phyloP scores from a whole-genome alignment of 2,329 filamentous ascomycete genomes.

The Juglanconis sp. region DNA sequence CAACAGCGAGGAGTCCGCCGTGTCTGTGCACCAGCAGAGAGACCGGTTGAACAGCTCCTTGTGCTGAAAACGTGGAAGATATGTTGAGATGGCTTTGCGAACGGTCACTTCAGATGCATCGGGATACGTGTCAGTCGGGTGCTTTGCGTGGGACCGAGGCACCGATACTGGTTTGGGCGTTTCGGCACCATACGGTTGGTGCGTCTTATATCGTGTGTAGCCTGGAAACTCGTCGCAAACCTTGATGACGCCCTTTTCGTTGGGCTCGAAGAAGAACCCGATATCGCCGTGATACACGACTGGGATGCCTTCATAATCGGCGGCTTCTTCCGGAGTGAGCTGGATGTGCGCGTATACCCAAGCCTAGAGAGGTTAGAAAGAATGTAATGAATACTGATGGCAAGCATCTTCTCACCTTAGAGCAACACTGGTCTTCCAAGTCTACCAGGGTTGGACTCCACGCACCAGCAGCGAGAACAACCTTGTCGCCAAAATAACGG shows the following conservation, averaged over 20 bases:
- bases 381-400: too few relatives aligned
- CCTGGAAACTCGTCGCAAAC: constrained; percentile 38
- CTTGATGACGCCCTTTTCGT: constrained; percentile 36
- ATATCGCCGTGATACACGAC: constrained; percentile 45
- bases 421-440: constrained; percentile 35
- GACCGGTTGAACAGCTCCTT: constrained; percentile 30
- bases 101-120: constrained; percentile 30
- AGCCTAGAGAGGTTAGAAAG: constrained; percentile 25
- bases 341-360: constrained; percentile 46
- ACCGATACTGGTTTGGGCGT: constrained; percentile 28
- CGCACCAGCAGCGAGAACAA: constrained; percentile 40
- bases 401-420: constrained; percentile 24
- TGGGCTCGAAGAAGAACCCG: constrained; percentile 49
- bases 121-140: constrained; percentile 35
- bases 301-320: constrained; percentile 37
- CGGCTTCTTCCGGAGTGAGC: constrained; percentile 37
- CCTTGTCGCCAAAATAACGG: constrained; percentile 39
- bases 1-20: constrained; percentile 30
- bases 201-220: constrained; percentile 34
- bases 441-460: constrained; percentile 35
- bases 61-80: constrained; percentile 27
- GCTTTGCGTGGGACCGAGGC: constrained; percentile 34
- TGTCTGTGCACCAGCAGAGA: constrained; percentile 35
- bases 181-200: constrained; percentile 31
- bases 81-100: constrained; percentile 27